These are phyloP conservation scores for Coriaria nepalensis DNA, from an alignment of 306 rosid species.

Conservation along the genomic window DNA sequence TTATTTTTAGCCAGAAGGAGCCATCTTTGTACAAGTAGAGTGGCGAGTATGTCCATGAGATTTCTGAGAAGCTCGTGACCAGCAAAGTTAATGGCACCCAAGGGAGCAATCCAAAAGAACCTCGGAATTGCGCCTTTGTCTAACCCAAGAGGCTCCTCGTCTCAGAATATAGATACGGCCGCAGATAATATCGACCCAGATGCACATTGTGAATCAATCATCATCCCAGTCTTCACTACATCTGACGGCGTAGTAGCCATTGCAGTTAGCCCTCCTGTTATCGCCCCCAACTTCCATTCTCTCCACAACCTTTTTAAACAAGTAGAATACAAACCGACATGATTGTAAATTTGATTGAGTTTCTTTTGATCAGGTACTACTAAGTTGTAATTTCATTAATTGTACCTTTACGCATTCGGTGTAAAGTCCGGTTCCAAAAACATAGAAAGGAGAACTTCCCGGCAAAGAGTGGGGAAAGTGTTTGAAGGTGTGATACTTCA, in stretches of 20 bases:
- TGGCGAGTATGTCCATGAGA: slow-evolving; percentile 74
- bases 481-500: no score
- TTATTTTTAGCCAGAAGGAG: slow-evolving; percentile 3
- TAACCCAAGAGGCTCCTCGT: slow-evolving; percentile 84
- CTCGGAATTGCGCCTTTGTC: slow-evolving; percentile 94
- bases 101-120: slow-evolving; percentile 96
- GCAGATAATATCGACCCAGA: slow-evolving; percentile 63
- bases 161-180: slow-evolving; percentile 64
- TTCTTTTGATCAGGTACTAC: background rate
- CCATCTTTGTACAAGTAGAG: slow-evolving; percentile 32
- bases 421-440: slow-evolving; percentile 97
- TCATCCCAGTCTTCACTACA: slow-evolving; percentile 99
- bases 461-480: slow-evolving; percentile 94
- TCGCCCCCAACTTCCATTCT: slow-evolving; percentile 83
- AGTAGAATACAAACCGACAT: background rate
- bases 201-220: slow-evolving; percentile 79
- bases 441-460: slow-evolving; percentile 99
- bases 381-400: background rate
- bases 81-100: slow-evolving; percentile 99
- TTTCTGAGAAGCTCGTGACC: slow-evolving; percentile 91
- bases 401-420: slow-evolving; percentile 91
- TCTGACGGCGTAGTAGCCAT: slow-evolving; percentile 92
- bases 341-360: background rate
- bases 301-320: slow-evolving; percentile 48
- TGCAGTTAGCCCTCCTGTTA: slow-evolving; percentile 95